Evolutionary conservation across 352 stramenopile species (phyloP), one percentile per base, ranked within the genome.

Genomic region (Phytophthora citricola): DNA sequence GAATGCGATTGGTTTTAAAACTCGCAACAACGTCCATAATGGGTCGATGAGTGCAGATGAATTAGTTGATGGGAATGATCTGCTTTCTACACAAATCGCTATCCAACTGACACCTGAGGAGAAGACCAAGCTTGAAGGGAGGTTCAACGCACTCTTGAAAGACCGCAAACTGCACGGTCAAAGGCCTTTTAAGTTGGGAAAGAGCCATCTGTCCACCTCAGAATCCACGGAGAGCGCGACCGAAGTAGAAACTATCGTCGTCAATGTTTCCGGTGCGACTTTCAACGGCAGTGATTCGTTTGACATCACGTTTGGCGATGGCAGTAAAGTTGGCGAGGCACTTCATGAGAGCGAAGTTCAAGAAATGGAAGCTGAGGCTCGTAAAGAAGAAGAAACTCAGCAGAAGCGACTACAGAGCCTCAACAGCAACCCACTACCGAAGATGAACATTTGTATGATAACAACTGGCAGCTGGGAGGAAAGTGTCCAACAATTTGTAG

Each of bases 401-500:
- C 58, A 75, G 44, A 66, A 68, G 15, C 40, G 60, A 5, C 32
- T 81, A 11, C 52, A 61, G 34, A 71, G 57, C 40, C 20, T 75
- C 11, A 58, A 56, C 26, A 58, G 50, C 45, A 67, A 48, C n/a
- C 38, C 43, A 22, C 40, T 90, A 11, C 81, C 77, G 9, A 75
- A 69, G 53, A 88, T 93, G 79, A 92, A 87, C 40, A 85, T 93
- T 58, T 87, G 79, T 45, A 78, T 93, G 66, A 71, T 91, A 53
- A 79, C 68, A n/a, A 84, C 74, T 7, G 90, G 90, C 0, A 89
- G 60, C 11, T 91, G 85, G 77, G 75, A 73, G 29, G 87, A 94
- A 58, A 86, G 64, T 34, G 73, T 97, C 0, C 71, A 92, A 40
- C 84, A 90, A 27, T 94, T 83, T 52, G 77, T 94, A 22, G 82